Base-by-base conservation (phyloP, 257 asterid genomes). In the Voacanga thouarsii region DNA sequence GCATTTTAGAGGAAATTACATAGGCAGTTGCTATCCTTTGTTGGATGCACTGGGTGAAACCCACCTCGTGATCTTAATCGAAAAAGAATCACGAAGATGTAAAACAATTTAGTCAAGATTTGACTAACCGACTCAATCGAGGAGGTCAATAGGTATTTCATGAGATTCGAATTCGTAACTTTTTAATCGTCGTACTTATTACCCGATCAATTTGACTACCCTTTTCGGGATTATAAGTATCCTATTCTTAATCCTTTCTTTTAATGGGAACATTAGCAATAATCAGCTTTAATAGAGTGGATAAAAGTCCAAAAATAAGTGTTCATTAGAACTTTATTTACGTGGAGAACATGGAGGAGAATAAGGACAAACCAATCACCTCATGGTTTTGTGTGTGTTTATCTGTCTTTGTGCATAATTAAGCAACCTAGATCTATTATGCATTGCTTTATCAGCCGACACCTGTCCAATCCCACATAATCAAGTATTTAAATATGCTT, bases 331-430 rank as follows among this genome's bases (percentile, higher is more conserved):
- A 14, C 60, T 68, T 30, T 64, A 43, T 26, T 81, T 50, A 18
- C n/a, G 39, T 64, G 37, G 74, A 74, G 60, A 78, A 77, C 77
- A 79, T 75, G 83, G 74, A 23, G 53, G 64, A 59, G 66, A 60
- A 61, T 60, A 41, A 76, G 45, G 83, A 81, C 85, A 82, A 69
- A 56, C 88, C 88, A 85, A 85, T 84, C 59, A 67, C 80, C 15
- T 53, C 47, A 39, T 33, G 49, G 61, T 44, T 72, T 76, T 76
- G 88, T 85, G 88, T 66, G 74, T 69, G 82, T 51, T 66, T 74
- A 77, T 53, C 83, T 75, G 77, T 69, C 81, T 75, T n/a, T 23
- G 64, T 70, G 28, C 72, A 84, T 76, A 80, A 82, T 65, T 80
- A 78, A 26, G 76, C 81, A 80, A 77, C 64, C 51, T 61, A 18